Evolutionary conservation across 2,329 filamentous ascomycete genomes (phyloP).

Genomic region (Thyridium curvatum): DNA sequence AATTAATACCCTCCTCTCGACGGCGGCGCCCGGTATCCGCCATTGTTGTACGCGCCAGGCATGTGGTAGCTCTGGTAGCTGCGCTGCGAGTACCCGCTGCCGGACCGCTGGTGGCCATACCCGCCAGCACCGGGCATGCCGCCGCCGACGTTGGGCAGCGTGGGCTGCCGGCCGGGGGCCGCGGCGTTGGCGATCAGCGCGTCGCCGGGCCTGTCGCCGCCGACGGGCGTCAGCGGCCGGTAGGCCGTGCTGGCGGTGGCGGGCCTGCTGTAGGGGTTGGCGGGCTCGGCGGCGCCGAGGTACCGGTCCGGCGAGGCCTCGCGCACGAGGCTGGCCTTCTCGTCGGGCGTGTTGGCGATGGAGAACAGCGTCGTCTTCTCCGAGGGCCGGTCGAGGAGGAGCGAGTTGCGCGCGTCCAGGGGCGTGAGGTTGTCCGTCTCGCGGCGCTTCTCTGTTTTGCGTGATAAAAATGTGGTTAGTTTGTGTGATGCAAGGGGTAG

Average conservation of each 20-base stretch:
- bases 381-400: constrained; percentile 58
- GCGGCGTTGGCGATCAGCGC: constrained; percentile 32
- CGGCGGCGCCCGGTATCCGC: too few relatives aligned
- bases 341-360: constrained; percentile 31
- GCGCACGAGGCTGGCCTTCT: constrained; percentile 12
- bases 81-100: too few relatives aligned
- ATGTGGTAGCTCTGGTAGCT: too few relatives aligned
- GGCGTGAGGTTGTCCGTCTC: constrained; percentile 80
- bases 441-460: constrained; percentile 21
- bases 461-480: too few relatives aligned
- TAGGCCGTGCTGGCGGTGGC: constrained; percentile 15
- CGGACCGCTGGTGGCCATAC: too few relatives aligned
- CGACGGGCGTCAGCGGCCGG: constrained; percentile 24
- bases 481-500: too few relatives aligned
- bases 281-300: constrained; percentile 14
- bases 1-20: too few relatives aligned
- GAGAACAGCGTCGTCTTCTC: constrained; percentile 35
- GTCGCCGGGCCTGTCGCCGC: constrained; percentile 25
- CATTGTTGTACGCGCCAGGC: too few relatives aligned
- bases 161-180: constrained; percentile 29
- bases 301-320: constrained; percentile 26
- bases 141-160: constrained; percentile 20
- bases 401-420: constrained; percentile 78
- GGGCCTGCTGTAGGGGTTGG: constrained; percentile 16
- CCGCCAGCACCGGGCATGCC: constrained; percentile 8